Percentiles rank a stretch among this genome's conserved stretches.
Conservation (phyloP, 495 filamentous ascomycete species). For the Podospora sp. region DNA sequence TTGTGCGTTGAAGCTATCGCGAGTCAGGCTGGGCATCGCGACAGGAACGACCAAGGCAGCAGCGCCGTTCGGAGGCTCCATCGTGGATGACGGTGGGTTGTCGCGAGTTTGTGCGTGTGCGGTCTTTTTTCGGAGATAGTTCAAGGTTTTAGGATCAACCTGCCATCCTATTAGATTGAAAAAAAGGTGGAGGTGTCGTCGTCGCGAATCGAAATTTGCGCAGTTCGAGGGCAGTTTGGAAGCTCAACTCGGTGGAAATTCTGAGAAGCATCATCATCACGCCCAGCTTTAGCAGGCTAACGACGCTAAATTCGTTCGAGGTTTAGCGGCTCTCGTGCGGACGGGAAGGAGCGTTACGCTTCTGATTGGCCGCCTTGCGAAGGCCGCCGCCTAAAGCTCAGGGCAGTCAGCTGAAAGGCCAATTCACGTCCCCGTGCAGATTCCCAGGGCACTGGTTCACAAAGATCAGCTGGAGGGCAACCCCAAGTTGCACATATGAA, state of each 20-base stretch:
- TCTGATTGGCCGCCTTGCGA: conserved; percentile 11
- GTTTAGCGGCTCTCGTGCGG: background rate
- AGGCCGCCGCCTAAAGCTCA: background rate
- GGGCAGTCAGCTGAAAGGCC: conserved; percentile 10
- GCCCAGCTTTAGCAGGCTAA: conserved; percentile 8
- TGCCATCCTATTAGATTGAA: too few species aligned
- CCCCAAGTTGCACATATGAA: background rate
- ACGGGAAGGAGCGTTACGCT: background rate
- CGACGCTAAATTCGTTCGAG: conserved; percentile 13
- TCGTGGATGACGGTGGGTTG: background rate
- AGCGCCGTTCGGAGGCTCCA: conserved; percentile 12
- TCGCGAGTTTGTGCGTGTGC: background rate
- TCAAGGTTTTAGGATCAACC: too few species aligned
- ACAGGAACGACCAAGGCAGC: conserved; percentile 22
- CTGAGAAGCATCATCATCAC: conserved; percentile 14
- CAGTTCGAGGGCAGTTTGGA: too few species aligned
- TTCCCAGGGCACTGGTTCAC: background rate
- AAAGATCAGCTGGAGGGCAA: too few species aligned
- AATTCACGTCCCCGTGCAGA: background rate
- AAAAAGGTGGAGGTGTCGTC: too few species aligned
- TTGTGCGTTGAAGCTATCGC: conserved; percentile 46
- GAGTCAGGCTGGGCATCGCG: conserved; percentile 21
- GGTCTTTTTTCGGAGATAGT: too few species aligned
- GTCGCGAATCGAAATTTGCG: too few species aligned
- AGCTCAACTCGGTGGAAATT: background rate